phyloP scores from a whole-genome alignment of 805 yeast species.

The Starmera dryadoides region DNA sequence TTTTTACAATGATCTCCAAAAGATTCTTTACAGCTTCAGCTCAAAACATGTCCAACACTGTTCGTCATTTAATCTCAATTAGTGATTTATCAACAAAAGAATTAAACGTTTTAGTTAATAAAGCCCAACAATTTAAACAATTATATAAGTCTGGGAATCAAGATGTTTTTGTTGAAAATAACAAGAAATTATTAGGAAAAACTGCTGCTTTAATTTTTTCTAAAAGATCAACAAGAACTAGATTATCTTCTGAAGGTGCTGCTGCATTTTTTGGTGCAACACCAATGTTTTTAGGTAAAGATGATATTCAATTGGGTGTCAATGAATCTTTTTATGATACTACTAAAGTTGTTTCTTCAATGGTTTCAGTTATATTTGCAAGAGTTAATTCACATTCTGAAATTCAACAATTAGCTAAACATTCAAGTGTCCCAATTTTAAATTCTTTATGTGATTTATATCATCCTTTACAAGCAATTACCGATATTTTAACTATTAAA shows the following conservation, averaged over 20 bases:
- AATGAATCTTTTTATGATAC: conserved; percentile 90
- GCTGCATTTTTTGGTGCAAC: conserved; percentile 88
- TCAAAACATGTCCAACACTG: background rate
- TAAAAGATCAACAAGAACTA: conserved; percentile 92
- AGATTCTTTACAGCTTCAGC: background rate
- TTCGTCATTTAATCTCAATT: conserved; percentile 75
- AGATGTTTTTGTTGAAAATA: conserved; percentile 26
- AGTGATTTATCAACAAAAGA: conserved; percentile 71
- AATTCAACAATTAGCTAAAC: conserved; percentile 66
- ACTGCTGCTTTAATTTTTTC: conserved; percentile 78
- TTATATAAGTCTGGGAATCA: conserved; percentile 49
- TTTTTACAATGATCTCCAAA: background rate
- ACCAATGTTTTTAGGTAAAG: conserved; percentile 94
- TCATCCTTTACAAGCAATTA: conserved; percentile 94
- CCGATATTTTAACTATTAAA: conserved; percentile 81
- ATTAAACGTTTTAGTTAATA: conserved; percentile 58
- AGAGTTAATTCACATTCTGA: conserved; percentile 84
- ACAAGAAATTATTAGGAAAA: conserved; percentile 63
- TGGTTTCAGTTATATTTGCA: conserved; percentile 97
- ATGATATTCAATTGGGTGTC: conserved; percentile 94
- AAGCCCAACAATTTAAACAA: conserved; percentile 64
- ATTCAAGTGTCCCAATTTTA: conserved; percentile 85
- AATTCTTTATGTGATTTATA: conserved; percentile 88
- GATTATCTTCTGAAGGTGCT: conserved; percentile 93
- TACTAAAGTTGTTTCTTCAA: conserved; percentile 81